Evolutionary conservation across 345 rosid species (phyloP), one percentile per base, ranked within the genome.

Genomic region (Clarkia xantiana): DNA sequence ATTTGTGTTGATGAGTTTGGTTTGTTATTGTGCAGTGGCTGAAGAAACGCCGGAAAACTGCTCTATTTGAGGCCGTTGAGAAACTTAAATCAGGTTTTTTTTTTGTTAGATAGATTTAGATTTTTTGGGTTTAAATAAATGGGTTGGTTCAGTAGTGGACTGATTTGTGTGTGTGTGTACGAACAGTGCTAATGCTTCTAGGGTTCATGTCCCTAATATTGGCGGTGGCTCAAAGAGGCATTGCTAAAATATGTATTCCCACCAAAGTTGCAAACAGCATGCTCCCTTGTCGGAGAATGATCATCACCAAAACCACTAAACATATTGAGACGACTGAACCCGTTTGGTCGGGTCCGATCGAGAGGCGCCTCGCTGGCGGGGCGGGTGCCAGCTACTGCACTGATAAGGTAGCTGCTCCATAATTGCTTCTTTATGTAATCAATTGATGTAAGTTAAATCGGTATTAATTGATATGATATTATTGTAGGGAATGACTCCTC

Each of bases 171-270:
- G n/a, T n/a, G n/a, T n/a, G n/a, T 22, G 14, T 42, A 8, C 18
- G 41, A 23, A 57, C 80, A 85, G 95, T 68, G 69, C 72, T 85
- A 9, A 77, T 77, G 57, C 67, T 79, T 41, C 62, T 85, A 62
- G 95, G 91, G 1, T 79, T 85, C 69, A 79, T 85, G 87, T 85
- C 95, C 6, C 78, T 85, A 6, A 52, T 63, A 19, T 49, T 85
- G 50, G 79, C 81, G 12, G 85, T 74, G 22, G 64, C 68, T 48
- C 76, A 64, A 55, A 67, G 44, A 56, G 34, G 12, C 14, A 75
- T 85, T 23, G 22, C 78, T 17, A 85, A 74, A 61, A 85, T 81
- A 40, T 85, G 95, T 56, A 47, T 85, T 36, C 66, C 87, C 14
- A 67, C 16, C 16, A 55, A 48, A 11, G 49, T 67, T 9, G 87